Evolutionary conservation across 108 stramenopile genomes (phyloP).

Genomic region (Skeletonema tropicum): DNA sequence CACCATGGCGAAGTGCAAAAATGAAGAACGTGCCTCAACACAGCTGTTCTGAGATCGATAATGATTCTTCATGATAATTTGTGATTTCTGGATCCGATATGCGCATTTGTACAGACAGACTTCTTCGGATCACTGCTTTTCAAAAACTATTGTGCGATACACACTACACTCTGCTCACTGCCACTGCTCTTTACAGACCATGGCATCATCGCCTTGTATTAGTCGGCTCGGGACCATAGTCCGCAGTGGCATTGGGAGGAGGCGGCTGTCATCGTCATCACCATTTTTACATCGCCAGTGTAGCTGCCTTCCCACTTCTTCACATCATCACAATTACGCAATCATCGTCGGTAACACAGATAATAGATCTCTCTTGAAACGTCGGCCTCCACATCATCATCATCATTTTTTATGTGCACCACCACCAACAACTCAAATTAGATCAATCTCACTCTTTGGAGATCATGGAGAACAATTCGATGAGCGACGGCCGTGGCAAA

Average conservation of each 20-base stretch:
- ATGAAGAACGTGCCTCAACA: no score
- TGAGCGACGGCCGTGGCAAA: slow-evolving; percentile 38
- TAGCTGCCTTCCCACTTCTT: not conserved
- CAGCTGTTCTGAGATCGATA: no score
- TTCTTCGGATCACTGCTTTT: no score
- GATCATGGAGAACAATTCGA: not conserved
- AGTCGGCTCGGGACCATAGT: not conserved
- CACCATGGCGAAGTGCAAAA: no score
- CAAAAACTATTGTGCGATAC: no score
- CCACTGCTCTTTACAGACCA: not conserved
- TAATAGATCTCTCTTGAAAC: not conserved
- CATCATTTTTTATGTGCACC: not conserved
- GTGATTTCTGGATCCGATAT: no score
- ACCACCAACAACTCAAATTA: not conserved
- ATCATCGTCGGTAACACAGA: not conserved
- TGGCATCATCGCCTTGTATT: not conserved
- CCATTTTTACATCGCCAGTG: not conserved
- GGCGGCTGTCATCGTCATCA: not conserved
- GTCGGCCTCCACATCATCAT: not conserved
- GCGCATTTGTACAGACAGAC: no score
- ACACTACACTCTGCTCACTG: no score
- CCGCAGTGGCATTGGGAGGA: not conserved
- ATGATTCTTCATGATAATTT: no score
- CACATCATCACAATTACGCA: not conserved
- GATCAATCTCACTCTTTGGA: slow-evolving; percentile 12